phyloP scores from a whole-genome alignment of 2,329 filamentous ascomycete species.

The Xylaria sp. region DNA sequence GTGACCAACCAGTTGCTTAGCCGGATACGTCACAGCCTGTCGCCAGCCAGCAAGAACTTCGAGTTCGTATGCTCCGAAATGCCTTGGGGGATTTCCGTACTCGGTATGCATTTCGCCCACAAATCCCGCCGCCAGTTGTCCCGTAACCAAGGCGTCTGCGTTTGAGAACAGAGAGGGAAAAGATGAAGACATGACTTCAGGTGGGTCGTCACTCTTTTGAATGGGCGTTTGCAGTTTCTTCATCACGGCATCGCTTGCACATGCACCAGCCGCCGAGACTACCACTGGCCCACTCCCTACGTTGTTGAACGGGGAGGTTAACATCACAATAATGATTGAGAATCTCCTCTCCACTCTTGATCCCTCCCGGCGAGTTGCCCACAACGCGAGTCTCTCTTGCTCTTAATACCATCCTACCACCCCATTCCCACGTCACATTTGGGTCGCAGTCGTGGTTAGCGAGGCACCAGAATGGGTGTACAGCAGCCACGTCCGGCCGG shows the following conservation, averaged over 20 bases:
- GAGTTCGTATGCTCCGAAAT: neutral
- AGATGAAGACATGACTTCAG: neutral
- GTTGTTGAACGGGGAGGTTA: constrained; percentile 73
- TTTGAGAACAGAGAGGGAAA: neutral
- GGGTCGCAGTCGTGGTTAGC: constrained; percentile 97
- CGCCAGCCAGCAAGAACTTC: constrained; percentile 1
- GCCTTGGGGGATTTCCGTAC: constrained; percentile 12
- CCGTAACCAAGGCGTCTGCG: constrained; percentile 14
- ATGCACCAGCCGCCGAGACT: constrained; percentile 88
- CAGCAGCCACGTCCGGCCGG: constrained; percentile 87
- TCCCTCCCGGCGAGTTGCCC: constrained; percentile 59
- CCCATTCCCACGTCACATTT: constrained; percentile 95
- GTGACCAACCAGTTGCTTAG: constrained; percentile 4
- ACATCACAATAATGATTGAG: constrained; percentile 96
- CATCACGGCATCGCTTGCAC: constrained; percentile 80
- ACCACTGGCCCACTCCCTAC: constrained; percentile 87
- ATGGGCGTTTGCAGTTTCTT: constrained; percentile 53
- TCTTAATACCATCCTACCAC: constrained; percentile 75
- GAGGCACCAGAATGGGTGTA: constrained; percentile 94
- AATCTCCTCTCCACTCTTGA: constrained; percentile 82
- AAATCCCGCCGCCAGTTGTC: constrained; percentile 35
- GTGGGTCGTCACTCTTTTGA: constrained; percentile 26
- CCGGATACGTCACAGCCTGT: neutral
- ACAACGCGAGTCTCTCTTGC: constrained; percentile 63
- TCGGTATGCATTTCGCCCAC: constrained; percentile 37